Base-by-base conservation (phyloP, 495 filamentous ascomycete genomes). In the Aspergillus bertholletiae region DNA sequence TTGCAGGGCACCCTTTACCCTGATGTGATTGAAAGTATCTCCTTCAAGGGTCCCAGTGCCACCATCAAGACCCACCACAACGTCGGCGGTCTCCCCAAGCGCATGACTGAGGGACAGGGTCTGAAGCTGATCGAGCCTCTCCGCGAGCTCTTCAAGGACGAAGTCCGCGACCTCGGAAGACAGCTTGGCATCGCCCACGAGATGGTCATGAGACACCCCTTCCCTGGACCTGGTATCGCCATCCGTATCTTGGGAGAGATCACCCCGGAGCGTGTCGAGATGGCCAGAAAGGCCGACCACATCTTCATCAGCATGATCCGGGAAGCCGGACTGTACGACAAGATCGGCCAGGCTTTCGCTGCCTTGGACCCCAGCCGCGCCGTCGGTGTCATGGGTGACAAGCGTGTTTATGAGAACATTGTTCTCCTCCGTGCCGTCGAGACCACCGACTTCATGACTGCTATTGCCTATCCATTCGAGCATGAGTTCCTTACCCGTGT, bases 21-120 rank as follows among this genome's bases (percentile, higher is more conserved):
- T 20, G 88, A 91, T 68, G 86, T 92, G 46, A 92, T 94, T 59
- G 89, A 92, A 64, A 84, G 79, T 59, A 83, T 93, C 58, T 87
- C 83, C 39, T 92, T 91, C 80, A 89, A 89, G 72, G 90, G 88
- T 0, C 89, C 90, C 20, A 84, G 79, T 15, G 80, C 81, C 30
- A 95, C 91, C 9, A 94, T 96, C 66, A 95, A 94, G 71, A 88
- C 84, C 6, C 85, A 88, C 67, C 85, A 95, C 75, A 96, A 96
- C 58, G 90, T 93, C 23, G 89, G 91, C 20, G 91, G 90, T 41
- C 74, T 85, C 43, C 40, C 84, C 15, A 58, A 77, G 59, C 75
- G 74, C 47, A 77, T 83, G 72, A 79, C 78, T 35, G 75, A 77
- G 17, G 75, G 72, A 35, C 80, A 84, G 70, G 72, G 80, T 54